Evolutionary conservation across 345 rosid genomes (phyloP).

Genomic region (Jatropha curcas): DNA sequence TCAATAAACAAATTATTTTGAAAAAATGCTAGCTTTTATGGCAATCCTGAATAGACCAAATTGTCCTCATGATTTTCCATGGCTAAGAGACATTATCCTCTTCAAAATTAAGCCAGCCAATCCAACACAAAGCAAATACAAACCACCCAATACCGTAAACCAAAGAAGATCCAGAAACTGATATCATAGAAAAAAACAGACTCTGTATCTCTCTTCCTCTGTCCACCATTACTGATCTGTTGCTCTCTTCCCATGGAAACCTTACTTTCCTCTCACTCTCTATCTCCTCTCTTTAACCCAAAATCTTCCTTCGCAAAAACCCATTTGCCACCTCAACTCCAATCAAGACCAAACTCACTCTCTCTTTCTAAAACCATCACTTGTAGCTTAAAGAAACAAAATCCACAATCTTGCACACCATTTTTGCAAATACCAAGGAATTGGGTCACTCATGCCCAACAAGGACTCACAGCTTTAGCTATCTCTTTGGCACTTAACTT

Average conservation of each 20-base stretch:
- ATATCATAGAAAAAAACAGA: constrained; percentile 12
- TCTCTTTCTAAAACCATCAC: constrained; percentile 41
- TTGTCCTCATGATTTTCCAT: constrained; percentile 26
- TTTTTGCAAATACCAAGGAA: constrained; percentile 34
- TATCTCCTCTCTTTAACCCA: constrained; percentile 55
- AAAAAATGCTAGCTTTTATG: too few species aligned
- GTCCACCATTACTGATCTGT: constrained; percentile 22
- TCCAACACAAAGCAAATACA: constrained; percentile 35
- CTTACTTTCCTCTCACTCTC: constrained; percentile 58
- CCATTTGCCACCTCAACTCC: constrained; percentile 39
- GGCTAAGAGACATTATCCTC: constrained; percentile 50
- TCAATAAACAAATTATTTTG: neutral
- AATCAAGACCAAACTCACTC: constrained; percentile 42
- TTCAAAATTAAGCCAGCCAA: constrained; percentile 41
- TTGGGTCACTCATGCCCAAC: constrained; percentile 67
- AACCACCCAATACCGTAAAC: constrained; percentile 43
- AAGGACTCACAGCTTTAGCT: constrained; percentile 80
- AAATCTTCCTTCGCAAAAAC: constrained; percentile 38
- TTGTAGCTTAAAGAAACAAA: constrained; percentile 43
- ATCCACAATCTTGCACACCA: constrained; percentile 30
- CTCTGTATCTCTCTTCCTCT: neutral
- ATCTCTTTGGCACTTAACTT: constrained; percentile 77
- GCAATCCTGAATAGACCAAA: constrained; percentile 18
- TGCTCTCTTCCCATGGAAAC: constrained; percentile 60
- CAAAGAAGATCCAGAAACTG: constrained; percentile 23